A percentile compares a stretch with the other conserved stretches of the same genome.
Conservation (phyloP, 2,329 filamentous ascomycete species). For the Arthrobotrys iridis region DNA sequence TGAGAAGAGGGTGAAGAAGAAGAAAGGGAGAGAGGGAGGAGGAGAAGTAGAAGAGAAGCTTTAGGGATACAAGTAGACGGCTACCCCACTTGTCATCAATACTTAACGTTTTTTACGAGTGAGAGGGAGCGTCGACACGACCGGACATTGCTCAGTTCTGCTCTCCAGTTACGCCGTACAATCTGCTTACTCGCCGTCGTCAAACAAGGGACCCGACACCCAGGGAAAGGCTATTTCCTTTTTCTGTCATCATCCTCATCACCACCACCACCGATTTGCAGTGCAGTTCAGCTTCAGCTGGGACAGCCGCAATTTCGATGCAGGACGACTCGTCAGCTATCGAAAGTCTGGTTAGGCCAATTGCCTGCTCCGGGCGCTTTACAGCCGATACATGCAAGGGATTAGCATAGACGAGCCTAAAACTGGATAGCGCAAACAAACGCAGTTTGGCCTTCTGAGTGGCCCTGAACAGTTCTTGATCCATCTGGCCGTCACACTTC, state of each 20-base stretch:
- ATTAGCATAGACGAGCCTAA: conserved; percentile 37
- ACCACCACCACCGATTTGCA: too few relatives aligned
- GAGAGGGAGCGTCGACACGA: not conserved
- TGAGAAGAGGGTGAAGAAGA: not conserved
- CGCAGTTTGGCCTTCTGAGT: conserved; percentile 4
- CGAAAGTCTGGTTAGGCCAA: conserved; percentile 23
- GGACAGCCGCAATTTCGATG: conserved; percentile 10
- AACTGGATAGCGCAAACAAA: conserved; percentile 5
- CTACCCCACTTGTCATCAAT: conserved; percentile 18
- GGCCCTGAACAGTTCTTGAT: not conserved
- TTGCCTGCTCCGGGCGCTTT: conserved; percentile 35
- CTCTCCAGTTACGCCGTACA: not conserved
- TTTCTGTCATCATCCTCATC: not conserved
- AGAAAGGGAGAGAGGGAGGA: not conserved
- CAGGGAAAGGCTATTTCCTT: not conserved
- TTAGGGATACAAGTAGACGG: not conserved
- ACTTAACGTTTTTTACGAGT: too few relatives aligned
- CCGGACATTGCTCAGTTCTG: not conserved
- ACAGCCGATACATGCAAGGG: conserved; percentile 49
- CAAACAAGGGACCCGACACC: not conserved
- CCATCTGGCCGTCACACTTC: conserved; percentile 40
- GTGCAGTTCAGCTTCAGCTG: not conserved
- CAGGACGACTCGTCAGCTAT: not conserved
- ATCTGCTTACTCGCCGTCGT: conserved; percentile 11
- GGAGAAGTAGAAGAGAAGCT: not conserved